phyloP scores from a whole-genome alignment of 257 asterid genomes.

The Echites panduratus region DNA sequence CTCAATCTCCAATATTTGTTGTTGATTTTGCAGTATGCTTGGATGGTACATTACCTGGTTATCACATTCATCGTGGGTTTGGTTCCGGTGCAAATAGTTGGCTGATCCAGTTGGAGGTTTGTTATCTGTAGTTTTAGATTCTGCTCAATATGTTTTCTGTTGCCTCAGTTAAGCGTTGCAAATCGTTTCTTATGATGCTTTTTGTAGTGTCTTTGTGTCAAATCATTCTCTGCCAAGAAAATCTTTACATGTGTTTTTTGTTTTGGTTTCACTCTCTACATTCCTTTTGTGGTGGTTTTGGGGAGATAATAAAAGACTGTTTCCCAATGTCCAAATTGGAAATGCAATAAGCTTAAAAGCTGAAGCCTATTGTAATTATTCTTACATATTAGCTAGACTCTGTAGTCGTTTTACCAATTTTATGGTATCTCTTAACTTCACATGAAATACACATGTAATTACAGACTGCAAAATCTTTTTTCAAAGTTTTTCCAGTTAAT shows the following conservation, averaged over 20 bases:
- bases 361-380: neutral
- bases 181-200: neutral
- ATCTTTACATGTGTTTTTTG: neutral
- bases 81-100: conserved; percentile 87
- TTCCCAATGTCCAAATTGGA: neutral
- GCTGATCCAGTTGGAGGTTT: conserved; percentile 92
- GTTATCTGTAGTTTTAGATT: conserved; percentile 15
- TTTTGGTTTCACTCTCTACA: neutral
- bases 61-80: conserved; percentile 78
- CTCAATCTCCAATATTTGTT: neutral
- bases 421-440: neutral
- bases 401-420: neutral
- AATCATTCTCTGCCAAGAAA: neutral
- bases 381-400: neutral
- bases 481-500: neutral
- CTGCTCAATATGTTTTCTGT: neutral
- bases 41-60: conserved; percentile 91
- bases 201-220: neutral
- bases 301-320: too few species aligned
- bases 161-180: neutral
- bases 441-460: neutral
- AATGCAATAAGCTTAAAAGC: neutral
- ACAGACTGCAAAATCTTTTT: neutral
- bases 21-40: conserved; percentile 58
- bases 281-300: too few species aligned